phyloP scores from a whole-genome alignment of 345 rosid species.

The Rhodomyrtus tomentosa region DNA sequence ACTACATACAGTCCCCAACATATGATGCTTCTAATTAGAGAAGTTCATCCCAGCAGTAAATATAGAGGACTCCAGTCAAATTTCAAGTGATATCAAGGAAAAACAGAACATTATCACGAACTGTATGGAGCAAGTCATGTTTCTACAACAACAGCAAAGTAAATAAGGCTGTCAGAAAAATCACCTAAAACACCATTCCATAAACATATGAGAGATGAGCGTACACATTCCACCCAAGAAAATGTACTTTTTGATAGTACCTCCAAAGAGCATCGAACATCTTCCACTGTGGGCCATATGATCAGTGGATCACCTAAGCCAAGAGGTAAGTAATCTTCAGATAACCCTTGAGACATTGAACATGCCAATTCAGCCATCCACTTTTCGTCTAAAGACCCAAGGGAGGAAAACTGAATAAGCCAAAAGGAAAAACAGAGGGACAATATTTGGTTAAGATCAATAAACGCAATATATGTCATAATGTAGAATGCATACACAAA shows the following conservation, averaged over 20 bases:
- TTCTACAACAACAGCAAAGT: background rate
- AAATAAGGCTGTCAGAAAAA: background rate
- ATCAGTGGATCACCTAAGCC: slow-evolving; percentile 71
- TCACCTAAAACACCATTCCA: background rate
- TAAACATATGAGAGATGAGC: background rate
- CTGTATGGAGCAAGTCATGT: background rate
- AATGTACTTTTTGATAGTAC: slow-evolving; percentile 20
- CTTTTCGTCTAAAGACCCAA: slow-evolving; percentile 90
- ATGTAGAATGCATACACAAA: background rate
- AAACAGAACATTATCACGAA: background rate
- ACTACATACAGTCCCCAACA: background rate
- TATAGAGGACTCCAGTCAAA: background rate
- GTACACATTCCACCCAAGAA: background rate
- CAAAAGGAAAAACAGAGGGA: background rate
- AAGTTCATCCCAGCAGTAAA: background rate
- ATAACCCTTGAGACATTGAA: slow-evolving; percentile 71
- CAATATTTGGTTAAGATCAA: background rate
- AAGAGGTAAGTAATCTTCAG: slow-evolving; percentile 68
- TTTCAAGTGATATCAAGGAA: background rate
- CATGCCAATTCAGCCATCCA: slow-evolving; percentile 82
- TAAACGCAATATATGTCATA: background rate
- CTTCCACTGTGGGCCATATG: slow-evolving; percentile 93
- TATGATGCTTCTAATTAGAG: background rate
- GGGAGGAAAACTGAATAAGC: slow-evolving; percentile 68
- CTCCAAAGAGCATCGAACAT: slow-evolving; percentile 89